phyloP scores from a whole-genome alignment of 441 rosid genomes.

The Hypseocharis bilobata region DNA sequence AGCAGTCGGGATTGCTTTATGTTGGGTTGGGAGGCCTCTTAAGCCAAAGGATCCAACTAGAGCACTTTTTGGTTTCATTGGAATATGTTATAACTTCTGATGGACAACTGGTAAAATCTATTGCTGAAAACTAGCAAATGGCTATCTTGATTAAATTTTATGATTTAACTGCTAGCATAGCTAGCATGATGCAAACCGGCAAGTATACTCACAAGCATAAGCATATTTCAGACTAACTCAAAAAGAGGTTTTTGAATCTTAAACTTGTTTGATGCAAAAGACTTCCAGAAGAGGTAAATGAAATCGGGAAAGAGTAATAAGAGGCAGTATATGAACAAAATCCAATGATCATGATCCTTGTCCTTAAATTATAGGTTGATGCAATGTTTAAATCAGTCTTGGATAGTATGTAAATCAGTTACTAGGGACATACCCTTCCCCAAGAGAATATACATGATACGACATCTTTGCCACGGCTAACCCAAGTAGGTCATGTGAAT shows the following conservation, averaged over 20 bases:
- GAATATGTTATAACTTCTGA: no score
- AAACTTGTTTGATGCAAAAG: background rate
- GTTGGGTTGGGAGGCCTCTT: no score
- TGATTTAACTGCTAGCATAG: no score
- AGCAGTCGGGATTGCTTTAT: no score
- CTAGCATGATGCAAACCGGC: background rate
- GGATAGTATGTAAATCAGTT: slow-evolving; percentile 7
- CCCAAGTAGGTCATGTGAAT: slow-evolving; percentile 46
- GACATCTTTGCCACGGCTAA: slow-evolving; percentile 85
- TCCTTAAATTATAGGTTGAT: background rate
- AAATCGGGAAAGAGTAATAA: background rate
- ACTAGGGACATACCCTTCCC: slow-evolving; percentile 67
- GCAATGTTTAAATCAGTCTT: background rate
- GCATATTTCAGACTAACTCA: background rate
- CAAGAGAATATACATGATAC: slow-evolving; percentile 67
- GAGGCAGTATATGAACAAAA: no score
- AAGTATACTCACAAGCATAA: background rate
- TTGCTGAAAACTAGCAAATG: no score
- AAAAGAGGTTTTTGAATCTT: background rate
- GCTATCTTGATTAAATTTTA: no score
- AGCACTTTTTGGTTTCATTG: no score
- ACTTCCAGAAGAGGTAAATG: background rate
- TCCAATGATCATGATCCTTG: no score
- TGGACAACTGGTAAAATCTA: no score
- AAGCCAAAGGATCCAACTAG: no score